Evolutionary conservation across 1,139 yeast species (phyloP), one percentile per base, ranked within the genome.

Genomic region (Debaryomycetaceae sp.): DNA sequence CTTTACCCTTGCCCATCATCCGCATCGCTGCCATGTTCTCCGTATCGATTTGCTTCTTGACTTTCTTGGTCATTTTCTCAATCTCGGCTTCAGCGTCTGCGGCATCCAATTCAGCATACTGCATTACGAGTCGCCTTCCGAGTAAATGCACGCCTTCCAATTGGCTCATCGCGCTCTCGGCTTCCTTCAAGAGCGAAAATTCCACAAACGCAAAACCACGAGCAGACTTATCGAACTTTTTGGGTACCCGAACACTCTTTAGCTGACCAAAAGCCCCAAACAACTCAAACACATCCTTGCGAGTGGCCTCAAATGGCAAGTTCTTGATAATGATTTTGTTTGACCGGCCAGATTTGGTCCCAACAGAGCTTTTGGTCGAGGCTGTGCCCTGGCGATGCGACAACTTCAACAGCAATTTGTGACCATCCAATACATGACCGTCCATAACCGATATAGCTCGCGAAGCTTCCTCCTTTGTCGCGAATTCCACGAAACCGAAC

Each of bases 161-260:
- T 50, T 87, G 92, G 43, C 77, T 77, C 87, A 90, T 81, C n/a
- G 97, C 98, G 49, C 67, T 76, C 50, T 81, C 95, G 2, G 98
- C 97, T 54, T 90, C 99, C 53, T 86, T 83, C 25, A 85, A 68
- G 27, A 92, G 63, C 13, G 80, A 64, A 47, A 81, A 92, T 55
- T 90, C 99, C 27, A 92, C 95, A 53, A 90, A 90, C 0, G 98
- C 98, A 62, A 90, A 90, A 50, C 99, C 99, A 52, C 98, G 75
- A 12, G 96, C 94, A 22, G 87, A 73, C 51, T 80, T 81, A 65
- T 90, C 93, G 62, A 87, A 86, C 53, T 92, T 92, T 70, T 81
- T 81, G 18, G 99, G 99, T 29, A 90, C 90, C 51, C 98, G 78
- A 27, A 87, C 95, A 2, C 97, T 81, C 46, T 87, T 85, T 47